Percentiles rank a stretch among this genome's conserved stretches.
These are phyloP conservation scores for Fonsecaea erecta DNA, from an alignment of 2,329 filamentous ascomycete genomes.

Conservation along the genomic window DNA sequence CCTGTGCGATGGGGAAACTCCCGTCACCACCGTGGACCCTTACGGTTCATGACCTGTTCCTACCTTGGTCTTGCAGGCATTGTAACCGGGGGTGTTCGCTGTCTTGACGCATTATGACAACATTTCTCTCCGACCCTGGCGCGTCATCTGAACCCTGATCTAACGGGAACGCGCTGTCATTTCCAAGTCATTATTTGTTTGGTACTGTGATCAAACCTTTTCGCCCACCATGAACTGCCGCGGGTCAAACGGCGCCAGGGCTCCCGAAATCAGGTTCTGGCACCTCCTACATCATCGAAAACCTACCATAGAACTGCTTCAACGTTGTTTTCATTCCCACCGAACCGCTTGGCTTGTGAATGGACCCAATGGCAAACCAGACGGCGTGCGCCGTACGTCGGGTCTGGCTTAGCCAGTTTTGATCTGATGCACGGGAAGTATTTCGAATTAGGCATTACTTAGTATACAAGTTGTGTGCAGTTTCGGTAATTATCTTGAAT, in stretches of 20 bases:
- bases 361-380: neutral
- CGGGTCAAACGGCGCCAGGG: neutral
- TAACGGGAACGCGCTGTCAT: conserved; percentile 6
- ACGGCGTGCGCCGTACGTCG: neutral
- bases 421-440: neutral
- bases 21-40: neutral
- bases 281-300: neutral
- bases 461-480: neutral
- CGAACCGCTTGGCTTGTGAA: neutral
- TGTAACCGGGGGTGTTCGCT: neutral
- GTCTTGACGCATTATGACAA: conserved; percentile 22
- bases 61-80: neutral
- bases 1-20: neutral
- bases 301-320: neutral
- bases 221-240: neutral
- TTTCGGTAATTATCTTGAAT: too few relatives aligned
- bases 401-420: neutral
- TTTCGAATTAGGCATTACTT: neutral
- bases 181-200: neutral
- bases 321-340: neutral
- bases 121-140: neutral
- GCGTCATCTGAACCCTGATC: conserved; percentile 2
- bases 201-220: neutral
- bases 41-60: neutral
- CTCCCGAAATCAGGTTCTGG: neutral